Conservation (phyloP, 2,329 filamentous ascomycete species). For the Curvularia lunata region DNA sequence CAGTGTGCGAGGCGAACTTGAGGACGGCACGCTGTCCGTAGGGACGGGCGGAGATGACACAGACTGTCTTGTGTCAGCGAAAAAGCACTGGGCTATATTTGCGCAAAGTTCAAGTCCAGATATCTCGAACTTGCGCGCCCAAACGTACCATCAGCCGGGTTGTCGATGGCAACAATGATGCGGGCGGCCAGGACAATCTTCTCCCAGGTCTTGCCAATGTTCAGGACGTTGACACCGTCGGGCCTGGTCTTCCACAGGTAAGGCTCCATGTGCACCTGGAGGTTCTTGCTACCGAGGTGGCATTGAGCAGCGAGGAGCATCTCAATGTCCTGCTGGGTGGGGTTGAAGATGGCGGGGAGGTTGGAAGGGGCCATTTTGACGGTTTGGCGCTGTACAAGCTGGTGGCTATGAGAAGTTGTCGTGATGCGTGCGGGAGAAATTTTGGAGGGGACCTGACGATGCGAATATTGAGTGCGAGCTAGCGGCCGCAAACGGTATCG, state of each 20-base stretch:
- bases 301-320: slow-evolving; percentile 96
- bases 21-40: slow-evolving; percentile 99
- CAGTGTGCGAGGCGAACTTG: slow-evolving; percentile 99
- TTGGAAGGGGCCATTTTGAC: slow-evolving; percentile 92
- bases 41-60: slow-evolving; percentile 98
- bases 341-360: slow-evolving; percentile 94
- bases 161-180: slow-evolving; percentile 98
- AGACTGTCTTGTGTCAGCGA: slow-evolving; percentile 38
- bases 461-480: slow-evolving; percentile 27
- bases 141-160: slow-evolving; percentile 89
- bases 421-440: slow-evolving; percentile 33
- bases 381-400: slow-evolving; percentile 42
- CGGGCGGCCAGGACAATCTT: slow-evolving; percentile 99
- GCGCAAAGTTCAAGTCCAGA: slow-evolving; percentile 9
- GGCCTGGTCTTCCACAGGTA: slow-evolving; percentile 99
- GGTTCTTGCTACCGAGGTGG: slow-evolving; percentile 98
- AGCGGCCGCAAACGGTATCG: slow-evolving; percentile 17
- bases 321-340: slow-evolving; percentile 98
- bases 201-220: slow-evolving; percentile 99
- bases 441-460: slow-evolving; percentile 23
- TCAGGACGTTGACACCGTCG: slow-evolving; percentile 98
- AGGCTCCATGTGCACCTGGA: slow-evolving; percentile 99
- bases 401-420: slow-evolving; percentile 30
- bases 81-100: slow-evolving; percentile 1
- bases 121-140: slow-evolving; percentile 12